Evolutionary conservation across 371 early-diverging fungal genomes (phyloP).

Genomic region (Dichotomocladium elegans): DNA sequence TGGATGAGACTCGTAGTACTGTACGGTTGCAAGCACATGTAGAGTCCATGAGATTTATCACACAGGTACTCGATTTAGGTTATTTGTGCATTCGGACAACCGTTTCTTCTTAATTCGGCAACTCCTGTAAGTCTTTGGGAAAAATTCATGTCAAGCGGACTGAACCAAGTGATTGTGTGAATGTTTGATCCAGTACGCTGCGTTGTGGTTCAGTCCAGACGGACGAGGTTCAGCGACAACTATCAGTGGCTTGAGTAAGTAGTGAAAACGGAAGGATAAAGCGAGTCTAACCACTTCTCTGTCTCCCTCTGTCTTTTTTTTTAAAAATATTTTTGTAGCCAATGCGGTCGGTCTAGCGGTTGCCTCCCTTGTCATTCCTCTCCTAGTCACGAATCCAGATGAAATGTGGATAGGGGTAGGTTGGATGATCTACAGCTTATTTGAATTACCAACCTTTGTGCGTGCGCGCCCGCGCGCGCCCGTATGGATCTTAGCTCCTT

Average conservation of each 20-base stretch:
- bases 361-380: conserved; percentile 36
- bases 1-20: no score
- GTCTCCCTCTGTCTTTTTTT: neutral
- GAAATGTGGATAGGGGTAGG: conserved; percentile 25
- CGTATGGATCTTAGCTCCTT: conserved; percentile 34
- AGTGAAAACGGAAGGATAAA: no score
- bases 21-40: no score
- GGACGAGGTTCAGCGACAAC: conserved; percentile 36
- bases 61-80: no score
- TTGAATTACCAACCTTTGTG: no score
- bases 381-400: conserved; percentile 20
- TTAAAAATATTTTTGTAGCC: conserved; percentile 17
- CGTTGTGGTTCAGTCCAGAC: conserved; percentile 40
- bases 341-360: conserved; percentile 47
- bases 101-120: conserved; percentile 39
- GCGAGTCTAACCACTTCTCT: neutral
- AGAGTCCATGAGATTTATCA: no score
- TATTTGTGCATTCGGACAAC: conserved; percentile 43
- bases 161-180: neutral
- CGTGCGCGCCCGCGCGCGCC: no score
- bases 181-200: conserved; percentile 27
- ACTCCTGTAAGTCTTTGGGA: conserved; percentile 33
- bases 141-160: neutral
- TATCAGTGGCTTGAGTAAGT: conserved; percentile 38
- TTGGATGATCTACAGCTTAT: no score